Evolutionary conservation across 192 early-diverging fungal genomes (phyloP).

Genomic region (Phlyctochytrium planicorne): DNA sequence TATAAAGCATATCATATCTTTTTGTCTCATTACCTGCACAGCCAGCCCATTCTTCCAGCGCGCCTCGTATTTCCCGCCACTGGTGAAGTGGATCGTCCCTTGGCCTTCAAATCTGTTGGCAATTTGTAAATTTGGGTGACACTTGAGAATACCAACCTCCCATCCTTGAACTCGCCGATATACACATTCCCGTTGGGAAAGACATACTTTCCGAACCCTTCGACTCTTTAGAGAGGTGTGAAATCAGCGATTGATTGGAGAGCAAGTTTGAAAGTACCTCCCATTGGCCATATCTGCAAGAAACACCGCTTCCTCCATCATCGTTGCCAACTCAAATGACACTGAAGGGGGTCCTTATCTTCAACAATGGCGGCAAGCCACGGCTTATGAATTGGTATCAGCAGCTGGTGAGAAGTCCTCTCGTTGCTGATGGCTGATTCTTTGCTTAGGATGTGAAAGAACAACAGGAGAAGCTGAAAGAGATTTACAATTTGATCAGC

Average conservation of each 20-base stretch:
- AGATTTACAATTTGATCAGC: conserved; percentile 83
- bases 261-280: not conserved
- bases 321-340: too few relatives aligned
- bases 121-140: not conserved
- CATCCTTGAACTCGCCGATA: conserved; percentile 58
- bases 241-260: not conserved
- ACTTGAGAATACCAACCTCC: conserved; percentile 33
- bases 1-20: not conserved
- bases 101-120: conserved; percentile 55
- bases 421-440: not conserved
- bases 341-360: conserved; percentile 97
- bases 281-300: not conserved
- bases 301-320: not conserved
- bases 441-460: conserved; percentile 66
- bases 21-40: conserved; percentile 31
- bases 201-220: conserved; percentile 53
- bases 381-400: conserved; percentile 92
- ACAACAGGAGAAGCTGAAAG: conserved; percentile 84
- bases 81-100: conserved; percentile 53
- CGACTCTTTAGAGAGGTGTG: conserved; percentile 36
- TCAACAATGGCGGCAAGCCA: conserved; percentile 97
- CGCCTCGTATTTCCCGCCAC: conserved; percentile 56
- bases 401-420: conserved; percentile 65
- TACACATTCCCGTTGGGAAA: conserved; percentile 59
- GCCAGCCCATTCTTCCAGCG: conserved; percentile 48